Evolutionary conservation across 768 basidiomycete species (phyloP).

Genomic region (Xerocomus spinulosus): DNA sequence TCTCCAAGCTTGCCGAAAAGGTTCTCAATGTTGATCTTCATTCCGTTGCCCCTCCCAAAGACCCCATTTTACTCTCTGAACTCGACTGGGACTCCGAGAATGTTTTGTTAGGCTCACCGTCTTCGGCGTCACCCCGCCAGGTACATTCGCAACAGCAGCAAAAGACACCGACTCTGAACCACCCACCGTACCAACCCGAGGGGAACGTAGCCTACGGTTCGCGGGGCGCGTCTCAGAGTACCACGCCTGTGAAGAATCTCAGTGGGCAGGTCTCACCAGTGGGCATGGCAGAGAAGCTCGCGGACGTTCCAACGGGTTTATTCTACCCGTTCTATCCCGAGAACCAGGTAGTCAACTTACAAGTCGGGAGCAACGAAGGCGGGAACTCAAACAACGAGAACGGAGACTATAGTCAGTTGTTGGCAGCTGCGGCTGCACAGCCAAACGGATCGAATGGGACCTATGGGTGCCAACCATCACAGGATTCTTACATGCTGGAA

Average conservation of each 20-base stretch:
- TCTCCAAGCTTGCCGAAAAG: conserved; percentile 74
- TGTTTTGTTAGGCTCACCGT: conserved; percentile 25
- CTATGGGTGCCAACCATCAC: conserved; percentile 51
- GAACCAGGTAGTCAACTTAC: conserved; percentile 27
- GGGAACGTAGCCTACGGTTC: conserved; percentile 28
- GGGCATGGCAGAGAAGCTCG: conserved; percentile 37
- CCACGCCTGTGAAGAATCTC: conserved; percentile 26
- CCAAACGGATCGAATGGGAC: conserved; percentile 48
- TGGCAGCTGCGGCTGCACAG: conserved; percentile 56
- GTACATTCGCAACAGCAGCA: conserved; percentile 31
- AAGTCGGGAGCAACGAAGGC: conserved; percentile 16
- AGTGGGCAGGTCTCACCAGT: conserved; percentile 20
- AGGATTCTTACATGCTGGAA: conserved; percentile 66
- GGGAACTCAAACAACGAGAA: conserved; percentile 16
- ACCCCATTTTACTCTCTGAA: conserved; percentile 42
- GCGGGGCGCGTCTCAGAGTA: conserved; percentile 24
- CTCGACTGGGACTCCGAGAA: conserved; percentile 45
- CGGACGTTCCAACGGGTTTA: conserved; percentile 61
- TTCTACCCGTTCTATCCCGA: conserved; percentile 82
- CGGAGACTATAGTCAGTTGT: conserved; percentile 48
- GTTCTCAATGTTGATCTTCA: conserved; percentile 74
- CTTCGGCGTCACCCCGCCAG: conserved; percentile 23
- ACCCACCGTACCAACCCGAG: conserved; percentile 33
- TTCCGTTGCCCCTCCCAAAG: conserved; percentile 38
- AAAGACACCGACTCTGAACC: conserved; percentile 35